A percentile compares a stretch with the other conserved stretches of the same genome.
Conservation (phyloP, 306 rosid genomes). For the Morella rubra region DNA sequence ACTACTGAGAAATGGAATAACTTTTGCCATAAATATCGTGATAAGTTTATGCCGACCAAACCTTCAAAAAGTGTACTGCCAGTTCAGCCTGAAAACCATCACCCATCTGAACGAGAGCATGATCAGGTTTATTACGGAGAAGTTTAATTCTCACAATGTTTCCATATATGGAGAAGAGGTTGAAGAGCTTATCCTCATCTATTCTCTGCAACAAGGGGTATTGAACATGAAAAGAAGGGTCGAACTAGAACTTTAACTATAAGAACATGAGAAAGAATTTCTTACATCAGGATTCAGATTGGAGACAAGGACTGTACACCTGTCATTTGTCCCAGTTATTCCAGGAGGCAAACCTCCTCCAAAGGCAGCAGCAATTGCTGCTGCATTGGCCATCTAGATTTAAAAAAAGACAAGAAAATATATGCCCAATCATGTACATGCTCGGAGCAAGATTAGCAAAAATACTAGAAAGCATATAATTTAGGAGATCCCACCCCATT, state of each 20-base stretch:
- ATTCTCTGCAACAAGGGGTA: slow-evolving; percentile 63
- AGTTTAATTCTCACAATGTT: slow-evolving; percentile 94
- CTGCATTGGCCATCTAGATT: slow-evolving; percentile 80
- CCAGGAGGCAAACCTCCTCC: slow-evolving; percentile 99
- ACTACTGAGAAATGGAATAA: background rate
- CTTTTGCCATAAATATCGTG: slow-evolving; percentile 7
- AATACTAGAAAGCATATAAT: too few relatives aligned
- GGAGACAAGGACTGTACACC: slow-evolving; percentile 91
- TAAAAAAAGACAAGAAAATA: slow-evolving; percentile 12
- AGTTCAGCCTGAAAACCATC: slow-evolving; percentile 98
- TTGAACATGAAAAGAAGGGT: slow-evolving; percentile 18
- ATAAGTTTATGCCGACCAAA: slow-evolving; percentile 34
- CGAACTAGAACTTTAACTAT: slow-evolving; percentile 6
- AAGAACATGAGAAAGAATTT: slow-evolving; percentile 3
- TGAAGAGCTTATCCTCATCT: slow-evolving; percentile 96
- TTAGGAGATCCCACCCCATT: background rate
- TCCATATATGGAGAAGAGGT: slow-evolving; percentile 94
- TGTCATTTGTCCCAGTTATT: slow-evolving; percentile 90
- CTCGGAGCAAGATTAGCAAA: background rate
- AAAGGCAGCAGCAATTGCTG: slow-evolving; percentile 89
- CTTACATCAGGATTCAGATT: slow-evolving; percentile 93
- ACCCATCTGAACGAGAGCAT: slow-evolving; percentile 97
- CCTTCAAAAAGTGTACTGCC: slow-evolving; percentile 97
- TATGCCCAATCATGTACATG: background rate
- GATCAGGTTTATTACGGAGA: slow-evolving; percentile 95